Percentiles rank a stretch among this genome's conserved stretches.
Conservation (phyloP, 2,329 filamentous ascomycete species). For the Cladophialophora exuberans region DNA sequence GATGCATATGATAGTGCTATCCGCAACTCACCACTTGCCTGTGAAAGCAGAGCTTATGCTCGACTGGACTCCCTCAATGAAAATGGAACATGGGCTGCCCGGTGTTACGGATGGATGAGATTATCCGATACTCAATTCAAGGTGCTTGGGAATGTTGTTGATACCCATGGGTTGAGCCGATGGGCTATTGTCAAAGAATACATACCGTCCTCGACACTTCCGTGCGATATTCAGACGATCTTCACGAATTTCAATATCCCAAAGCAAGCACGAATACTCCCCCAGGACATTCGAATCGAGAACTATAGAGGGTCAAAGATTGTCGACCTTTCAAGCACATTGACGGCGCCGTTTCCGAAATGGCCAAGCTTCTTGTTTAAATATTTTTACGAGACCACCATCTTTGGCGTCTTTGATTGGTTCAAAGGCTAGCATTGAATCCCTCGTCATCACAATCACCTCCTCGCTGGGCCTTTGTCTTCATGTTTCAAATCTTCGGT, state of each 20-base stretch:
- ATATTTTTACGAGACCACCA: neutral
- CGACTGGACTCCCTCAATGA: constrained; percentile 11
- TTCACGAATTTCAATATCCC: constrained; percentile 7
- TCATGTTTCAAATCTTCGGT: too few species aligned
- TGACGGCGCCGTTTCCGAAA: constrained; percentile 14
- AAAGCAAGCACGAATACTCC: neutral
- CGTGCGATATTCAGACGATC: neutral
- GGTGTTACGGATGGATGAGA: constrained; percentile 18
- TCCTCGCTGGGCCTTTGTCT: too few species aligned
- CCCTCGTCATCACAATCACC: too few species aligned
- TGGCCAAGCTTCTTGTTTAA: constrained; percentile 5
- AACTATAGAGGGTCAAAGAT: constrained; percentile 23
- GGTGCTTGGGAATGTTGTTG: neutral
- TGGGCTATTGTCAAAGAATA: constrained; percentile 21
- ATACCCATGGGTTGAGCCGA: constrained; percentile 8
- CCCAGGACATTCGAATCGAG: constrained; percentile 1
- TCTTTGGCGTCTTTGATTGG: constrained; percentile 8
- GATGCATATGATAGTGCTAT: constrained; percentile 3
- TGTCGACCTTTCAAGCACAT: constrained; percentile 18
- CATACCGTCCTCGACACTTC: neutral
- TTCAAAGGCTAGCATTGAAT: too few species aligned
- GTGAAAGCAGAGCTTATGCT: constrained; percentile 16
- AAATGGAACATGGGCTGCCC: constrained; percentile 12
- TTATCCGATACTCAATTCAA: constrained; percentile 15
- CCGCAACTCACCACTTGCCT: constrained; percentile 9